Base-by-base conservation (phyloP, 164 flowering plant genomes). In the Vitis amurensis region DNA sequence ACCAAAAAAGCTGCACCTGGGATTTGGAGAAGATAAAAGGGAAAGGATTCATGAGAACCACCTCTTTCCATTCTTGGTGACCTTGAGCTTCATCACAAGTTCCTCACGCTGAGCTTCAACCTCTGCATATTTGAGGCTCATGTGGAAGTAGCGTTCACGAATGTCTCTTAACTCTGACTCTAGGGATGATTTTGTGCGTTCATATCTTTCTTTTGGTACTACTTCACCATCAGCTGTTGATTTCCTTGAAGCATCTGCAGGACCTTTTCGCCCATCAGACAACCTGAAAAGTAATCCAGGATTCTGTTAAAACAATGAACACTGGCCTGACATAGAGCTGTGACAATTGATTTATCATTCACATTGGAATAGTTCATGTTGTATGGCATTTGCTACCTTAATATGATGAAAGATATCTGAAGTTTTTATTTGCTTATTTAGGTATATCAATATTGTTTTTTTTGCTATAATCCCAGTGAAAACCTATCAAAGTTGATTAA, bases 111-210 rank as follows among this genome's bases (percentile, higher is more conserved):
- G 76, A 49, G 88, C 85, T 78, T 91, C 98, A 5, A 88, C 97
- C 77, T 94, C 95, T 9, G 98, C 97, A 74, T 84, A 94, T 70
- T 79, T 86, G 64, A 92, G 91, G 67, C 98, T 94, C 97, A 94
- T 94, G 63, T 89, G 74, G 68, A 85, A 79, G 80, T 94, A 94
- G 9, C 95, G 88, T 50, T 94, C 97, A 2, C 79, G 91, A 65
- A 94, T 73, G 63, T 94, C 98, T 79, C 67, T 81, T 56, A 92
- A 70, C 77, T 94, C 98, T 58, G 80, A 61, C 79, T 91, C 95
- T 2, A 92, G 80, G 7, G 80, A 73, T 59, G 89, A 80, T 55
- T 75, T 72, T 70, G 82, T 82, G 31, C 76, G 67, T 47, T 78
- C 89, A 6, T 50, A 73, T 58, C 63, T 78, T 73, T 79, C 84